A percentile compares a stretch with the other conserved stretches of the same genome.
Evolutionary conservation across 495 filamentous ascomycete species (phyloP).

Genomic region (Penicillium subrubescens): DNA sequence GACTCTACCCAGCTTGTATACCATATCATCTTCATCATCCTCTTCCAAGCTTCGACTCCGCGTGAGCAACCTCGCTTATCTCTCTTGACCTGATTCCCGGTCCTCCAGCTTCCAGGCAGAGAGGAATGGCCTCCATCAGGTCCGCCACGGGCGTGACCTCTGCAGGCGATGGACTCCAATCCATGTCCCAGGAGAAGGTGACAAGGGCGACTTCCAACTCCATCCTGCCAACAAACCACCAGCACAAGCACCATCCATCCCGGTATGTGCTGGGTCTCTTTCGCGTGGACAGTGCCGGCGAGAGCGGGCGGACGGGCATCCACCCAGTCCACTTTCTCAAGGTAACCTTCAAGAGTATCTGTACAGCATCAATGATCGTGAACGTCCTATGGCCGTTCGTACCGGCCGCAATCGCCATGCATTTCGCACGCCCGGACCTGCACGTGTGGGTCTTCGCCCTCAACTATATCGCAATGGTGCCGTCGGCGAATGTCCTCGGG

Average conservation of each 20-base stretch:
- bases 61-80: neutral
- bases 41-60: neutral
- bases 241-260: conserved; percentile 25
- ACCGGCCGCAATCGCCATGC: conserved; percentile 64
- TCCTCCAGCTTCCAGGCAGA: neutral
- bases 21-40: too few species aligned
- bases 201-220: conserved; percentile 12
- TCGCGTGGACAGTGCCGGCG: conserved; percentile 61
- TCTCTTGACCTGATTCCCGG: neutral
- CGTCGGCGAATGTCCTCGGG: conserved; percentile 82
- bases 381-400: conserved; percentile 79
- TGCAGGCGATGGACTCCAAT: neutral
- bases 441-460: conserved; percentile 68
- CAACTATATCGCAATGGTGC: conserved; percentile 83
- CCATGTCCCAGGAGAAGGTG: conserved; percentile 18
- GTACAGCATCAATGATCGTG: conserved; percentile 55
- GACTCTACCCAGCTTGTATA: neutral
- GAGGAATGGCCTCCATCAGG: conserved; percentile 24
- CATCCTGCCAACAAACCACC: conserved; percentile 34
- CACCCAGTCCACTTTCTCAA: conserved; percentile 61
- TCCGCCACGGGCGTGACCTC: conserved; percentile 9
- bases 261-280: conserved; percentile 30
- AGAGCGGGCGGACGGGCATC: conserved; percentile 64
- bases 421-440: conserved; percentile 61
- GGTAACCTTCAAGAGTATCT: conserved; percentile 63